Conservation (phyloP, 2,329 filamentous ascomycete species). For the Colletotrichum tropicale region DNA sequence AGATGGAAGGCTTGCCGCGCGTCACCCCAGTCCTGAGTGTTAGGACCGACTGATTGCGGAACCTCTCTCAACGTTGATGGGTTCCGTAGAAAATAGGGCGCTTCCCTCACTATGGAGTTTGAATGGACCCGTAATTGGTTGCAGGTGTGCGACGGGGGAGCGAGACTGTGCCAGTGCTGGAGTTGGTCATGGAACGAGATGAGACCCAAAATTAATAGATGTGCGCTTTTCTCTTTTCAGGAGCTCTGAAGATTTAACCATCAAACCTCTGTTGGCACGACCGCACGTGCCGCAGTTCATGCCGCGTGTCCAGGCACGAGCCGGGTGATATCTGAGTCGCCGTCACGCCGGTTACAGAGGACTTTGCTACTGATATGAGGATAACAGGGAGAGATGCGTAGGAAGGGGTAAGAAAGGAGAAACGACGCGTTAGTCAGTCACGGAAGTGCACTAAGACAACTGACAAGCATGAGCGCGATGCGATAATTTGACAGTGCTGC, state of each 20-base stretch:
- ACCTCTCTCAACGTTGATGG: not conserved
- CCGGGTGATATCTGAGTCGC: not conserved
- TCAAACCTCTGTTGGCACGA: not conserved
- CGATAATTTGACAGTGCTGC: not conserved
- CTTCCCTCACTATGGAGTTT: not conserved
- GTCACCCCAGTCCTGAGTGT: not conserved
- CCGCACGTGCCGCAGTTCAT: not conserved
- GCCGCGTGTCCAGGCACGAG: not conserved
- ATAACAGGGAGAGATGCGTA: not conserved
- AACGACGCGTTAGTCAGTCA: not conserved
- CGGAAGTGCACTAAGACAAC: not conserved
- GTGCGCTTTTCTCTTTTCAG: not conserved
- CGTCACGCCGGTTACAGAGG: not conserved
- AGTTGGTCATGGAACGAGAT: not conserved
- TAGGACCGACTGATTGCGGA: not conserved
- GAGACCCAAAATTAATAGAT: slow-evolving; percentile 16
- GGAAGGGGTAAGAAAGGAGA: not conserved
- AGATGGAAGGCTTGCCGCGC: not conserved
- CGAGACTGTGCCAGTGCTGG: not conserved
- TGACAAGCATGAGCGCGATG: not conserved
- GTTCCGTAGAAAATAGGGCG: not conserved
- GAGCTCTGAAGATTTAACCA: not conserved
- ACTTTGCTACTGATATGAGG: not conserved
- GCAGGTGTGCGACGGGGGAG: not conserved
- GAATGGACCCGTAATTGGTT: not conserved